Conservation (phyloP, 2,329 filamentous ascomycete species). For the Diaporthe helianthi region DNA sequence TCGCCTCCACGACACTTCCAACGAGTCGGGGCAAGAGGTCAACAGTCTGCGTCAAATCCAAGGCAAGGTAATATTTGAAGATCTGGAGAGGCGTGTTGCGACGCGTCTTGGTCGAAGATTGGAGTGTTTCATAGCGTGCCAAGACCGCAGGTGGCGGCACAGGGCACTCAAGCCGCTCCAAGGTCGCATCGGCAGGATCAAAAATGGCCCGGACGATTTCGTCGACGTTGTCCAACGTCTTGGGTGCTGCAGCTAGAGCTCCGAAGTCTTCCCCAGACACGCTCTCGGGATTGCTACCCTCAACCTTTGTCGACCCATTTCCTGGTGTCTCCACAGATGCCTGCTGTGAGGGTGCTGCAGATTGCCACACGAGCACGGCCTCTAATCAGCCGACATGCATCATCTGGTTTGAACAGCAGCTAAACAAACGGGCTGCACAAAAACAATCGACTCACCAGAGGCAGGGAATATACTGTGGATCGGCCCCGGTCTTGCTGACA, state of each 20-base stretch:
- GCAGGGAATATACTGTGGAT: background rate
- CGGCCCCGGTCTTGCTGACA: constrained; percentile 1
- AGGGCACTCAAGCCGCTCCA: constrained; percentile 29
- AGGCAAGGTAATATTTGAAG: constrained; percentile 55
- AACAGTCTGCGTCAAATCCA: constrained; percentile 54
- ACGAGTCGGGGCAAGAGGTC: constrained; percentile 54
- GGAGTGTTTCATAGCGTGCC: constrained; percentile 27
- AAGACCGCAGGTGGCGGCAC: constrained; percentile 14
- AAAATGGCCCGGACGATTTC: constrained; percentile 21
- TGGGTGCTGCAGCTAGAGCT: background rate
- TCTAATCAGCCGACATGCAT: background rate
- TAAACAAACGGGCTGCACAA: background rate
- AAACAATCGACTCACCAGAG: constrained; percentile 2
- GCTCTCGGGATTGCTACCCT: background rate
- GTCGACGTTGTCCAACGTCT: constrained; percentile 1
- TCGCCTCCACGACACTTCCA: constrained; percentile 50
- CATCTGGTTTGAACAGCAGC: background rate
- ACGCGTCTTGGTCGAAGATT: background rate
- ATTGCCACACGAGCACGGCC: background rate
- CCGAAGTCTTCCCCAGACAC: background rate
- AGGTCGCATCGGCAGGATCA: constrained; percentile 22
- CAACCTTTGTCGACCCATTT: background rate
- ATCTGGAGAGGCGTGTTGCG: constrained; percentile 3
- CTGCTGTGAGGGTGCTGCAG: background rate
- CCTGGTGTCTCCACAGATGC: background rate